Evolutionary conservation across 1,284 basidiomycete species (phyloP).

Genomic region (Trametes versicolor): DNA sequence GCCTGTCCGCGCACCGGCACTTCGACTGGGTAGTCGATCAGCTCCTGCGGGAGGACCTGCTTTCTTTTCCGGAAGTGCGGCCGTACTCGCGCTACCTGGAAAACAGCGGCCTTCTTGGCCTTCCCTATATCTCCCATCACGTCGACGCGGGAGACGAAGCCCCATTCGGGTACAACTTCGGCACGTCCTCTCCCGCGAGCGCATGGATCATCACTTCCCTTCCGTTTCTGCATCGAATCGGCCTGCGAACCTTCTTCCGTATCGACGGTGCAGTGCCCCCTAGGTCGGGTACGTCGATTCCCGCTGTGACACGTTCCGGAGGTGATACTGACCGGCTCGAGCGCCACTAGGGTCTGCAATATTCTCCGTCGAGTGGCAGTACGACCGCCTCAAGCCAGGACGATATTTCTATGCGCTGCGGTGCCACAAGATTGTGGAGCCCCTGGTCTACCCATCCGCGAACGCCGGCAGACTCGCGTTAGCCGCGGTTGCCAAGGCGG

Average conservation of each 20-base stretch:
- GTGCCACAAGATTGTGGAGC: background rate
- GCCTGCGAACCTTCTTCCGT: no score
- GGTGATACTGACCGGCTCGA: background rate
- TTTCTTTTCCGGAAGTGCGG: background rate
- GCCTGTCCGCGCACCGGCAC: background rate
- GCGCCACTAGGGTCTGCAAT: background rate
- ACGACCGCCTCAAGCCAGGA: no score
- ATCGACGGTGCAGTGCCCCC: background rate
- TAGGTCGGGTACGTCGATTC: background rate
- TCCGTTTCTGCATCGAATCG: no score
- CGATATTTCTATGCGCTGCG: background rate
- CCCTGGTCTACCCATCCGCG: background rate
- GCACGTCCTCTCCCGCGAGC: background rate
- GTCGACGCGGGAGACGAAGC: background rate
- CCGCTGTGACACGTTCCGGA: background rate
- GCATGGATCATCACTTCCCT: no score
- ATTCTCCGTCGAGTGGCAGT: background rate
- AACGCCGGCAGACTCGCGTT: no score
- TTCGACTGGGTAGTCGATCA: background rate
- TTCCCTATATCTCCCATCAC: background rate
- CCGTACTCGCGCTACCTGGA: background rate
- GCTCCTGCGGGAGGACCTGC: background rate
- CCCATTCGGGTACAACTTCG: background rate
- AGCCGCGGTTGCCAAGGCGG: no score
- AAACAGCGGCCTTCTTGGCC: background rate